Evolutionary conservation across 1,139 yeast species (phyloP), one percentile per base, ranked within the genome.

Genomic region (Groenewaldozyma sp.): DNA sequence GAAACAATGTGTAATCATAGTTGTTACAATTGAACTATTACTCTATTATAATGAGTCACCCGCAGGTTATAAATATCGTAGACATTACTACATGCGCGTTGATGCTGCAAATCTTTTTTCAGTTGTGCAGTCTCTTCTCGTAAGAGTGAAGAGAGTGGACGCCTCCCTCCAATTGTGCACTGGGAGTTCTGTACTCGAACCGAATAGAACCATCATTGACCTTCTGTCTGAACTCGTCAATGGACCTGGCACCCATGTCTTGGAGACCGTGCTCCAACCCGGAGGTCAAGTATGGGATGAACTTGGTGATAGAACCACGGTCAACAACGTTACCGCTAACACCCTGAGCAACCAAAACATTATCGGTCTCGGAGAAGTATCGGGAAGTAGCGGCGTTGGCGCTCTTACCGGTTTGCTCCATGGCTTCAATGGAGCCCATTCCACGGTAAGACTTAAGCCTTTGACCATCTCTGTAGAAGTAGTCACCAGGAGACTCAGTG

Each of bases 401-500:
- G 63, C 78, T 79, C 59, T 73, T 73, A 37, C 65, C 68, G 45
- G 95, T 84, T 71, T 86, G 82, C 74, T 91, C 93, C 97, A 88
- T 88, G 51, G 99, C 99, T 63, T 88, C 99, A 56, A 91, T 80
- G 28, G 98, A 91, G 54, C 99, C 99, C 98, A 91, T 91, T 71
- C 99, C 99, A 72, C 99, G 82, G 76, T 91, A 91, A 49, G 87
- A 69, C 75, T 91, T 91, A 65, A 93, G 78, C 69, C 99, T 82
- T 73, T 93, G 82, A 62, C 99, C 98, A 59, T 91, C 98, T 62
- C 94, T 79, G 79, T 79, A 91, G 70, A 84, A 91, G 71, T 88
- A 91, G 56, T 84, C 88, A 68, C 99, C 99, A 56, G 99, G 99
- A 48, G 97, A 82, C 72, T 91, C 99, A 46, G 93, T 68, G 46